phyloP scores from a whole-genome alignment of 768 basidiomycete species.

The Coprinopsis marcescibilis region DNA sequence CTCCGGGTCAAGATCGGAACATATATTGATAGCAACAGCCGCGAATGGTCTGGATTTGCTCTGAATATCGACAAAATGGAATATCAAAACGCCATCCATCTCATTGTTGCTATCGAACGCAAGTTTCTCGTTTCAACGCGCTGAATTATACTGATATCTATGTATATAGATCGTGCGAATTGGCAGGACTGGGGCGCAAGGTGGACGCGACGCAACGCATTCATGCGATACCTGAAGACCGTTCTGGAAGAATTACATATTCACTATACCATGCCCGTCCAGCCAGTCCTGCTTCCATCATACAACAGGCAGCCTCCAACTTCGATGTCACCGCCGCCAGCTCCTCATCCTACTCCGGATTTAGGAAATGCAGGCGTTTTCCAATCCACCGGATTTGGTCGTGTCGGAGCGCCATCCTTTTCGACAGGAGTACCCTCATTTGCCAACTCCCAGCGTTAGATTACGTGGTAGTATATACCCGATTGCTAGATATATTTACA shows the following conservation, averaged over 20 bases:
- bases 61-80: conserved; percentile 80
- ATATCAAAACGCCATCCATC: conserved; percentile 63
- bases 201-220: conserved; percentile 66
- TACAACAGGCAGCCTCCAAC: conserved; percentile 11
- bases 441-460: no score
- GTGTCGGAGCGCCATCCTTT: conserved; percentile 13
- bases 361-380: conserved; percentile 24
- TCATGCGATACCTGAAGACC: conserved; percentile 71
- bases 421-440: no score
- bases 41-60: conserved; percentile 64
- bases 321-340: conserved; percentile 14
- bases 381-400: conserved; percentile 19
- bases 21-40: conserved; percentile 57
- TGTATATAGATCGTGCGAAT: conserved; percentile 56
- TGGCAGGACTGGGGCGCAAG: conserved; percentile 88
- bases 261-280: conserved; percentile 63
- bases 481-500: no score
- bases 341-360: conserved; percentile 9
- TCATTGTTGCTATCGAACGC: conserved; percentile 71
- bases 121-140: conserved; percentile 23
- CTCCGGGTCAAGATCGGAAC: conserved; percentile 51
- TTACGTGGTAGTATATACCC: no score
- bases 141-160: conserved; percentile 5
- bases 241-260: conserved; percentile 71
- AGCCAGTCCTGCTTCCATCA: conserved; percentile 57